phyloP scores from a whole-genome alignment of 305 asterid species.

The Coffea humblotiana region DNA sequence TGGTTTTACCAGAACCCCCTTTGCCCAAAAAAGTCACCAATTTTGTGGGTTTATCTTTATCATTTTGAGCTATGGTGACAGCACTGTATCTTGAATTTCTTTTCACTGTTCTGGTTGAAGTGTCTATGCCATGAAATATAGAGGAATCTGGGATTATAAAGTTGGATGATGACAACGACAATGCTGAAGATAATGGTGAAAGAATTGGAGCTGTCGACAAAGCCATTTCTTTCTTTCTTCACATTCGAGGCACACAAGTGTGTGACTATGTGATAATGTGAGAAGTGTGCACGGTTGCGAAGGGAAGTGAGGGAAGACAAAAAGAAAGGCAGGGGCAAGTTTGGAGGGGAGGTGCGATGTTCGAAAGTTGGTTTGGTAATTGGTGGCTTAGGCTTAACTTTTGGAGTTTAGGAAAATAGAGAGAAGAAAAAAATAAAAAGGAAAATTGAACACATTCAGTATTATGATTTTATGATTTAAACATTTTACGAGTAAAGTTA shows the following conservation, averaged over 20 bases:
- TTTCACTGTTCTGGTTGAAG: slow-evolving; percentile 15
- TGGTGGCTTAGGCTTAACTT: too few relatives aligned
- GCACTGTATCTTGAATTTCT: slow-evolving; percentile 31
- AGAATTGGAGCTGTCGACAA: not conserved
- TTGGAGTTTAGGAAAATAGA: too few relatives aligned
- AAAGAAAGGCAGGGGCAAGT: too few relatives aligned
- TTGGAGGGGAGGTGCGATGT: too few relatives aligned
- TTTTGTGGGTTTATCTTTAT: slow-evolving; percentile 60
- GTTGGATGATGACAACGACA: slow-evolving; percentile 23
- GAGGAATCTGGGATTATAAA: slow-evolving; percentile 20
- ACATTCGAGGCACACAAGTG: not conserved
- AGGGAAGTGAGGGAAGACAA: too few relatives aligned
- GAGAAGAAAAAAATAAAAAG: too few relatives aligned
- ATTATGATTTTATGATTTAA: too few relatives aligned
- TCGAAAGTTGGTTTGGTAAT: too few relatives aligned
- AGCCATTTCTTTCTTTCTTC: slow-evolving; percentile 7
- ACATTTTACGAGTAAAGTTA: too few relatives aligned
- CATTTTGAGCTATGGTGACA: slow-evolving; percentile 37
- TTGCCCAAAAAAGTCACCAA: slow-evolving; percentile 82
- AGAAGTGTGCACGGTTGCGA: too few relatives aligned
- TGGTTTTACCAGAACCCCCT: slow-evolving; percentile 96
- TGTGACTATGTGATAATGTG: not conserved
- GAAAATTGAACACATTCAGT: too few relatives aligned
- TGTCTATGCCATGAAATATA: slow-evolving; percentile 23
- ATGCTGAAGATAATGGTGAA: not conserved